Percentiles rank a stretch among this genome's conserved stretches.
phyloP scores from a whole-genome alignment of 257 asterid species.

The Solanum clarkiae region DNA sequence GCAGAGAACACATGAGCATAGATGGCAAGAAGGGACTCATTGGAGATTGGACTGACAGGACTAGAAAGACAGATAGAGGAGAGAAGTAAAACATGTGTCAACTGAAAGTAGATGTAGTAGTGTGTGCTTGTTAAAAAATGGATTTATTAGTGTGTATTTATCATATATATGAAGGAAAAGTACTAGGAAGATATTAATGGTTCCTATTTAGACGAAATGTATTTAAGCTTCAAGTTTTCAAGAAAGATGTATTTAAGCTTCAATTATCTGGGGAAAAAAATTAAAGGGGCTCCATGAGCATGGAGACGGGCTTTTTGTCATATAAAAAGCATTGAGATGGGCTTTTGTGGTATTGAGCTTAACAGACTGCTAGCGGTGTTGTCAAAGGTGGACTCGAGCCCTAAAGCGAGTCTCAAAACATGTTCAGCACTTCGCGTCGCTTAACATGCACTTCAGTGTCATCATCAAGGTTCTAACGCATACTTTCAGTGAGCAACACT shows the following conservation, averaged over 20 bases:
- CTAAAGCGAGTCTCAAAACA: background rate
- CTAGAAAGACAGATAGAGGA: background rate
- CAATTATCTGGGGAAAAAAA: background rate
- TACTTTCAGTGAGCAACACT: background rate
- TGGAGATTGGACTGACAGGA: background rate
- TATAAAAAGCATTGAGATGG: background rate
- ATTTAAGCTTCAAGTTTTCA: background rate
- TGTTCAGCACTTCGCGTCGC: background rate
- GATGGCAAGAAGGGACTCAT: background rate
- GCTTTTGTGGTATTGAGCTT: background rate
- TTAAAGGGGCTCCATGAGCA: background rate
- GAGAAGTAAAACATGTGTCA: background rate
- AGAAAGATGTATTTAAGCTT: background rate
- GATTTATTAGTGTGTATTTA: background rate
- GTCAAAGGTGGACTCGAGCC: background rate
- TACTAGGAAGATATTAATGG: background rate
- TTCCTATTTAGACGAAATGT: background rate
- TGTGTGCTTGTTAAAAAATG: background rate
- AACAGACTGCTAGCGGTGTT: background rate
- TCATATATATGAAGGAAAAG: background rate
- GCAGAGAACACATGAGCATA: background rate
- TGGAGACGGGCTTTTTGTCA: too few relatives aligned
- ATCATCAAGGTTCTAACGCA: background rate
- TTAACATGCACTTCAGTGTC: background rate
- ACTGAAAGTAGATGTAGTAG: background rate